Evolutionary conservation across 2,329 filamentous ascomycete genomes (phyloP), one percentile per base, ranked within the genome.

Genomic region (Aspergillus sclerotialis): DNA sequence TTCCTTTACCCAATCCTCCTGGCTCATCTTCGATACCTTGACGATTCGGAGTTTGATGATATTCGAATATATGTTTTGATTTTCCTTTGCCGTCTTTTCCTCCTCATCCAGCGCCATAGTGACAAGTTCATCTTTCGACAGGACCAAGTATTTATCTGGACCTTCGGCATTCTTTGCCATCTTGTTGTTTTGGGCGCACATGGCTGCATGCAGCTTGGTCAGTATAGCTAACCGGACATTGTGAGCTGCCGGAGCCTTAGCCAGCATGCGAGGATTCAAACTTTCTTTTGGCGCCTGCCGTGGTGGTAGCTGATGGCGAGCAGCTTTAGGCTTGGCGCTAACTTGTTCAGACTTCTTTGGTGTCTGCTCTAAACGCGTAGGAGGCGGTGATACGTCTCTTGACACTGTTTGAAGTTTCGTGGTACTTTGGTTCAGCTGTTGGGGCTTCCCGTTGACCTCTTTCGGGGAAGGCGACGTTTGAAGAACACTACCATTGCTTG

Each of bases 1-100:
- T 33, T 82, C 78, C 18, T 76, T 71, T 39, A 76, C 75, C 86
- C 89, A 96, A 30, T 84, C 74, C 3, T 73, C 69, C 3, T 77
- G 53, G 1, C 68, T 69, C 83, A 94, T 89, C 42, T 82, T 82
- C 52, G 82, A 86, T 53, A 88, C 79, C 28, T 72, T 71, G 48
- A 83, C 73, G 38, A 96, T 82, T 21, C 79, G 79, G 45, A 87
- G 84, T 54, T 89, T 93, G 57, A 96, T 78, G 16, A 88, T 69
- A 49, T 94, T 94, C 6, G 74, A 69, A 52, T 98, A 98, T 17
- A 96, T 77, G 0, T 73, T 62, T 2, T 73, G 64, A 39, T 81
- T 81, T 11, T 80, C 77, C 9, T 69, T 69, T 1, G 88, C 88
- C 6, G 78, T 67, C 23, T 75, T 75, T 55, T 94, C 80, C 62